Conservation (phyloP, 2,329 filamentous ascomycete species). For the Colletotrichum gigasporum region DNA sequence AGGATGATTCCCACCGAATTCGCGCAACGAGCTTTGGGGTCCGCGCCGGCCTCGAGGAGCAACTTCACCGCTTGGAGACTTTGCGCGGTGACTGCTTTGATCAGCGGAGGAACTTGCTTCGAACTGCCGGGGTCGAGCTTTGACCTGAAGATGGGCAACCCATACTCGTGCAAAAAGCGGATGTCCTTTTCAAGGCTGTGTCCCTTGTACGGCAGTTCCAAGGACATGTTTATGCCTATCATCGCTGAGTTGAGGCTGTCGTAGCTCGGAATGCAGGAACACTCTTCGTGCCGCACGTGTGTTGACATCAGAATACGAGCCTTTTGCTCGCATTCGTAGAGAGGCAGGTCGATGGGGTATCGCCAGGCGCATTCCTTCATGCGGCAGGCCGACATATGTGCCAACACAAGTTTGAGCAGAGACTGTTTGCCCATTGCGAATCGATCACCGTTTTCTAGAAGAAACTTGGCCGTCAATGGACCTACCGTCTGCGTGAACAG, state of each 20-base stretch:
- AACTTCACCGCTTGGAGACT: background rate
- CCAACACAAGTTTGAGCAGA: background rate
- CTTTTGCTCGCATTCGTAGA: background rate
- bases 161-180: background rate
- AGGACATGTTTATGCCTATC: too few relatives aligned
- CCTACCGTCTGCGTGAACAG: background rate
- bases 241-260: constrained; percentile 2
- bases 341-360: background rate
- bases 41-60: background rate
- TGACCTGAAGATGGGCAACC: background rate
- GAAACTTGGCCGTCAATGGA: background rate
- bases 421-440: background rate
- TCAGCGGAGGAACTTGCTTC: background rate
- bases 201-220: background rate
- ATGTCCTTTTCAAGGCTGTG: background rate
- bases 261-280: background rate
- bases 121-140: background rate
- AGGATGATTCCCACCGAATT: too few relatives aligned
- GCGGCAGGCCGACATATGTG: background rate
- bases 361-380: background rate
- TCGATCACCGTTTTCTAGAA: background rate
- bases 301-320: background rate
- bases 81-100: background rate
- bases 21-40: background rate
- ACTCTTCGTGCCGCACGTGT: background rate